Evolutionary conservation across 2,329 filamentous ascomycete species (phyloP), one percentile per base, ranked within the genome.

Genomic region (Colletotrichum orchidophilum): DNA sequence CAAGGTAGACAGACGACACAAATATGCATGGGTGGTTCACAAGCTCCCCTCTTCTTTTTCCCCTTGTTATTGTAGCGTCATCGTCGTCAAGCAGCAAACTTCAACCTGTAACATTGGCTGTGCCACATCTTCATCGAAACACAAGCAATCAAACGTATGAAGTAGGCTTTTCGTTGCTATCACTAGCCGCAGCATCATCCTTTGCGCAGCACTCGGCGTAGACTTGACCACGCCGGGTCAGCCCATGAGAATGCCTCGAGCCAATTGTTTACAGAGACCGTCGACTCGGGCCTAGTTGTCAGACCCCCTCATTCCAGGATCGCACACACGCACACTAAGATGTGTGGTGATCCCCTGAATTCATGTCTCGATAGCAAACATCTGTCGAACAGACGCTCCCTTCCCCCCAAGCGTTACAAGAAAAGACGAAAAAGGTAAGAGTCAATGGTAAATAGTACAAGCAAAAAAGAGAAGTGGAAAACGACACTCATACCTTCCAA

Each of bases 401-500:
- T 42, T 49, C 52, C 42, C 29, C 31, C 27, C 39, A 24, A 57
- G 58, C 50, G 31, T 31, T 31, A 59, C 35, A 50, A 71, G 33
- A 67, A 64, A 72, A 52, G 62, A 50, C 55, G 26, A 69, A 57
- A 39, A 52, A 70, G 63, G 57, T 8, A 50, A 71, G 55, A 71
- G 55, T 54, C 59, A 53, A 24, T 49, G 18, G 50, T 49, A 29
- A 67, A 63, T 63, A 68, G 66, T 60, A 67, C 66, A 72, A 54
- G 62, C 62, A 65, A 54, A 46, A 55, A 50, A 59, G 29, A 65
- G 18, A 63, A 63, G 58, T 31, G 13, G 12, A 60, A 33, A 21
- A 24, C 49, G 27, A 46, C 24, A 35, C 7, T 31, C 46, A 24
- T 7, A 1, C 27, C 27, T 18, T 8, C 21, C 2, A 61, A 42